A percentile compares a stretch with the other conserved stretches of the same genome.
phyloP scores from a whole-genome alignment of 2,329 filamentous ascomycete genomes.

The Sporothrix euskadiensis region DNA sequence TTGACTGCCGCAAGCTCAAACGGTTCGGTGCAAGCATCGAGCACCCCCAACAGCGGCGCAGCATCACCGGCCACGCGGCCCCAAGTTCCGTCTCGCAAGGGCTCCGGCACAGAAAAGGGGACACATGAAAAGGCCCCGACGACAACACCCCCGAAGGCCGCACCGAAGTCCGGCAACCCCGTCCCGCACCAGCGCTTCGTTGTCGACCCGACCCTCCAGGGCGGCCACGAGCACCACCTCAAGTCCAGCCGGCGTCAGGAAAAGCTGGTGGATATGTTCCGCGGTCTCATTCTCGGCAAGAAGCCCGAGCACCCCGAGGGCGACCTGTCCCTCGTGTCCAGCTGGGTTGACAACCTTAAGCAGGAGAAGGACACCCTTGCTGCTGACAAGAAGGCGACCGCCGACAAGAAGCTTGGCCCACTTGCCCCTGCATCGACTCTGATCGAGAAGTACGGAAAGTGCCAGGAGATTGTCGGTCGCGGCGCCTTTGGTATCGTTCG shows the following conservation, averaged over 20 bases:
- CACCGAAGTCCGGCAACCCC: slow-evolving; percentile 38
- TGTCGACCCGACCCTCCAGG: slow-evolving; percentile 54
- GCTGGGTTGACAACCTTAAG: slow-evolving; percentile 92
- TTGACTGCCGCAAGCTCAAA: slow-evolving; percentile 30
- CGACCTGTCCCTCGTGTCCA: slow-evolving; percentile 89
- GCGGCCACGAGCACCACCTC: slow-evolving; percentile 82
- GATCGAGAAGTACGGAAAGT: slow-evolving; percentile 97
- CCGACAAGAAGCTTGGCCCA: slow-evolving; percentile 28
- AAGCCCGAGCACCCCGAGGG: slow-evolving; percentile 75
- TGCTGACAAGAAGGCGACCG: slow-evolving; percentile 57
- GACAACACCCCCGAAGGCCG: slow-evolving; percentile 41
- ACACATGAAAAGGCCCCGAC: slow-evolving; percentile 38
- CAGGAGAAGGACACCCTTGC: slow-evolving; percentile 78
- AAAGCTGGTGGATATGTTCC: slow-evolving; percentile 89
- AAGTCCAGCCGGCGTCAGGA: slow-evolving; percentile 90
- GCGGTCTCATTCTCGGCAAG: slow-evolving; percentile 74
- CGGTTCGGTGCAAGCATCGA: slow-evolving; percentile 36
- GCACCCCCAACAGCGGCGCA: slow-evolving; percentile 29
- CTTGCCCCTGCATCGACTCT: slow-evolving; percentile 58
- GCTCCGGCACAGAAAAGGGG: slow-evolving; percentile 46
- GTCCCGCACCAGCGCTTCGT: slow-evolving; percentile 52
- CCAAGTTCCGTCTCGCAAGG: slow-evolving; percentile 47
- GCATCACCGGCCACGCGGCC: slow-evolving; percentile 44
- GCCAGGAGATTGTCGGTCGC: slow-evolving; percentile 92
- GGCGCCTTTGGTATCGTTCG: slow-evolving; percentile 97